Evolutionary conservation across 768 basidiomycete species (phyloP).

Genomic region (Hygrocybe coccinea): DNA sequence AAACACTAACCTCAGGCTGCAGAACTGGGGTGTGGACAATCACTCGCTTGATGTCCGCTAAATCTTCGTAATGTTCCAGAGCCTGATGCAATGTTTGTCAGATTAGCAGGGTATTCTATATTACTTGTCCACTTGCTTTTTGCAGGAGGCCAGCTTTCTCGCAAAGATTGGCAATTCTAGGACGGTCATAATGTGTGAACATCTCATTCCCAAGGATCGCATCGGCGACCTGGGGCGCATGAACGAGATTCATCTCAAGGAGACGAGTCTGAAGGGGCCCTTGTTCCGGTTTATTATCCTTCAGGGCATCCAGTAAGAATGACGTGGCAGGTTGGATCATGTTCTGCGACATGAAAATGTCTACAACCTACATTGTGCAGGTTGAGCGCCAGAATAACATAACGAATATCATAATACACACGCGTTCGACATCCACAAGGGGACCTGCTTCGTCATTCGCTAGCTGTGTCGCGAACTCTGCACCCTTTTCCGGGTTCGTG

Average conservation of each 20-base stretch:
- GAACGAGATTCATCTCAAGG: slow-evolving; percentile 94
- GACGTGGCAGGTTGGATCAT: slow-evolving; percentile 99
- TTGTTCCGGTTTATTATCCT: slow-evolving; percentile 98
- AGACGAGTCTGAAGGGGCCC: slow-evolving; percentile 93
- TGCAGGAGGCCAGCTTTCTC: slow-evolving; percentile 97
- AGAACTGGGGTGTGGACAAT: slow-evolving; percentile 88
- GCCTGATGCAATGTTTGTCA: slow-evolving; percentile 51
- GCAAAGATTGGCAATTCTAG: slow-evolving; percentile 94
- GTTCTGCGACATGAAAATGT: slow-evolving; percentile 99
- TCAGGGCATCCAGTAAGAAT: slow-evolving; percentile 93
- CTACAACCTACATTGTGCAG: slow-evolving; percentile 61
- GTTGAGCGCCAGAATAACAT: slow-evolving; percentile 3
- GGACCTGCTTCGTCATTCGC: slow-evolving; percentile 92
- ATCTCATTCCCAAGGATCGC: slow-evolving; percentile 98
- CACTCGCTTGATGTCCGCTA: slow-evolving; percentile 97
- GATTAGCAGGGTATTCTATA: background rate
- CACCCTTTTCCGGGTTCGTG: slow-evolving; percentile 93
- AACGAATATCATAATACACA: slow-evolving; percentile 29
- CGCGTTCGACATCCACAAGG: slow-evolving; percentile 88
- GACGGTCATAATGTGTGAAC: slow-evolving; percentile 95
- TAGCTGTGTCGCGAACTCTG: slow-evolving; percentile 93
- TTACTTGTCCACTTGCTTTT: slow-evolving; percentile 56
- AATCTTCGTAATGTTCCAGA: slow-evolving; percentile 95
- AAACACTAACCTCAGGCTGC: slow-evolving; percentile 64
- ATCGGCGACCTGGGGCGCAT: slow-evolving; percentile 98